Conservation (phyloP, 2,329 filamentous ascomycete genomes). For the Huntiella abstrusa region DNA sequence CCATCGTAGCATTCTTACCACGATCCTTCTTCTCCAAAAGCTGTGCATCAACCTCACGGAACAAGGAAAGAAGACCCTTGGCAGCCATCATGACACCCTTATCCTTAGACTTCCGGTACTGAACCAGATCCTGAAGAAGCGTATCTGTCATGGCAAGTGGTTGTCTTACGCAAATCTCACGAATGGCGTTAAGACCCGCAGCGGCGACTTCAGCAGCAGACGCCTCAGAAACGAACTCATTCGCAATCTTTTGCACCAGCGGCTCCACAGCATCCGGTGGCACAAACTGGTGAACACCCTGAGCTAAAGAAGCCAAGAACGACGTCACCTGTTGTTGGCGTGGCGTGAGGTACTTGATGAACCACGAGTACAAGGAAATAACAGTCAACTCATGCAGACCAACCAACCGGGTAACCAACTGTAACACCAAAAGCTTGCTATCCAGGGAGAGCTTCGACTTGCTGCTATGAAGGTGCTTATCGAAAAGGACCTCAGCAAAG, state of each 20-base stretch:
- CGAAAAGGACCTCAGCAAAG: slow-evolving; percentile 77
- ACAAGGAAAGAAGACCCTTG: slow-evolving; percentile 75
- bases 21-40: slow-evolving; percentile 78
- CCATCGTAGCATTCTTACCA: slow-evolving; percentile 78
- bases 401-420: slow-evolving; percentile 77
- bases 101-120: slow-evolving; percentile 93
- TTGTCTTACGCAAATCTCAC: slow-evolving; percentile 82
- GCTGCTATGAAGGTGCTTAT: slow-evolving; percentile 73
- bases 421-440: slow-evolving; percentile 73
- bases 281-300: slow-evolving; percentile 77
- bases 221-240: slow-evolving; percentile 94
- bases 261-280: slow-evolving; percentile 86
- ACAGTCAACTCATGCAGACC: slow-evolving; percentile 85
- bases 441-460: slow-evolving; percentile 76
- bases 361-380: slow-evolving; percentile 86
- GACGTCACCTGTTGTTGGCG: slow-evolving; percentile 80
- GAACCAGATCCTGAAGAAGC: slow-evolving; percentile 82
- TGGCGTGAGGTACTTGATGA: slow-evolving; percentile 78
- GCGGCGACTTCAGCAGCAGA: slow-evolving; percentile 78
- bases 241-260: slow-evolving; percentile 83
- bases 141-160: slow-evolving; percentile 94
- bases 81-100: slow-evolving; percentile 99
- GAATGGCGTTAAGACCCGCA: slow-evolving; percentile 82
- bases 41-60: slow-evolving; percentile 77
- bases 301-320: slow-evolving; percentile 79